Evolutionary conservation across 2,329 filamentous ascomycete species (phyloP).

Genomic region (Fusarium sp.): DNA sequence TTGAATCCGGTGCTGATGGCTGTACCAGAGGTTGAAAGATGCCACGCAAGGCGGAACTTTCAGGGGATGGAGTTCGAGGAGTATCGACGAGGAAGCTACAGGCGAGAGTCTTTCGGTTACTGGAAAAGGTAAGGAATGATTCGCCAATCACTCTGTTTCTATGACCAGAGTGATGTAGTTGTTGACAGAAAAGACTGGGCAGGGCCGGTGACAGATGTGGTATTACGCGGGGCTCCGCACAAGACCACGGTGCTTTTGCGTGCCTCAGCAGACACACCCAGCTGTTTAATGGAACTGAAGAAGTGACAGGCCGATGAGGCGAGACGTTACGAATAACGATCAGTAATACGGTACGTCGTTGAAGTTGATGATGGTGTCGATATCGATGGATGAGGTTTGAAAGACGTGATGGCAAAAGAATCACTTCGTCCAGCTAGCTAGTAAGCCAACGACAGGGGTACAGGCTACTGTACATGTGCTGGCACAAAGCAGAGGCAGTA

Average conservation of each 20-base stretch:
- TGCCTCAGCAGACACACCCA: background rate
- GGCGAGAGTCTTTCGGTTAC: background rate
- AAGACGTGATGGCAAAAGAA: background rate
- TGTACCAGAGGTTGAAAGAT: background rate
- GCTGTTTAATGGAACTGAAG: background rate
- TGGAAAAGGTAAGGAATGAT: no score
- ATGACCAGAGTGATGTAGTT: background rate
- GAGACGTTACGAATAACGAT: background rate
- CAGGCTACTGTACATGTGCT: background rate
- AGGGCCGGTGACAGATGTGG: background rate
- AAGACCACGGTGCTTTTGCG: background rate
- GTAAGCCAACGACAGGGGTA: constrained; percentile 11
- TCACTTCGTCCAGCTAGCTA: background rate
- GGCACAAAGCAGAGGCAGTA: background rate
- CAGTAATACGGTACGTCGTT: background rate
- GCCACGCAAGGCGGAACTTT: background rate
- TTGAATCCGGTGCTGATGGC: background rate
- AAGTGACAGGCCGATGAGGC: background rate
- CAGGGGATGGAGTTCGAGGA: background rate
- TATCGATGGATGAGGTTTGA: background rate
- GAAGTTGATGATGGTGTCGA: background rate
- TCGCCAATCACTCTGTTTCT: background rate
- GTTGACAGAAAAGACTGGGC: background rate
- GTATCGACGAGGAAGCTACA: background rate
- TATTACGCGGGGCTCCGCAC: background rate